A percentile compares a stretch with the other conserved stretches of the same genome.
Evolutionary conservation across 2,329 filamentous ascomycete genomes (phyloP).

Genomic region (Dactylellina cionopaga): DNA sequence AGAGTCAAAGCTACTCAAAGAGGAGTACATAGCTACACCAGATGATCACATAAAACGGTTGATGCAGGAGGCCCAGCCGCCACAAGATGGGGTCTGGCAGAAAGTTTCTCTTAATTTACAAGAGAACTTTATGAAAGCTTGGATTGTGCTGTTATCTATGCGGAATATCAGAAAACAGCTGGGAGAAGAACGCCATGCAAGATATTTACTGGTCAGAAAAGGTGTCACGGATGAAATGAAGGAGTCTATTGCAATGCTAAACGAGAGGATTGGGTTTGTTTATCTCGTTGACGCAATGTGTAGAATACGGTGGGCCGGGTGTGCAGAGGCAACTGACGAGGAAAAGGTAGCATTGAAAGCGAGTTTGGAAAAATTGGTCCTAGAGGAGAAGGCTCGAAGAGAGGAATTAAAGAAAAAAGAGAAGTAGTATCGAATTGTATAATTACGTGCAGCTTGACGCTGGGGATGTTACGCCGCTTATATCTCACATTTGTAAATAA

Average conservation of each 20-base stretch:
- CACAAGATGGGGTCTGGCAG: slow-evolving; percentile 69
- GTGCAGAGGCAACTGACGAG: slow-evolving; percentile 72
- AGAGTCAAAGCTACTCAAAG: slow-evolving; percentile 19
- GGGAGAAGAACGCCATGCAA: slow-evolving; percentile 69
- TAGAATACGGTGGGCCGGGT: slow-evolving; percentile 93
- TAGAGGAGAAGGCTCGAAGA: slow-evolving; percentile 63
- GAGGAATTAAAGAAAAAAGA: slow-evolving; percentile 56
- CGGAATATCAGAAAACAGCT: slow-evolving; percentile 67
- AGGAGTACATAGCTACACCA: slow-evolving; percentile 41
- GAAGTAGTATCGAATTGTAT: slow-evolving; percentile 56
- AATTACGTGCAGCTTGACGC: background rate
- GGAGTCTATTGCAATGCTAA: slow-evolving; percentile 76
- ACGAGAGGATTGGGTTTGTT: slow-evolving; percentile 91
- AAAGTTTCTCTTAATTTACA: slow-evolving; percentile 88
- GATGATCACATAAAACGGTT: slow-evolving; percentile 47
- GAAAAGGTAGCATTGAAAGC: slow-evolving; percentile 75
- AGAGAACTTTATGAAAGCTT: slow-evolving; percentile 73
- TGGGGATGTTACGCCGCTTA: slow-evolving; percentile 5
- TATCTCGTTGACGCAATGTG: slow-evolving; percentile 89
- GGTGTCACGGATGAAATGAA: slow-evolving; percentile 71
- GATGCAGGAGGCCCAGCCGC: slow-evolving; percentile 28
- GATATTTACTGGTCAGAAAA: slow-evolving; percentile 69
- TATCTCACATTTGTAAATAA: slow-evolving; percentile 25
- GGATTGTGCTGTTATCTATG: slow-evolving; percentile 67
- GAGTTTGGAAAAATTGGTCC: slow-evolving; percentile 71